Percentiles rank a stretch among this genome's conserved stretches.
These are phyloP conservation scores for Yueomyces sinensis DNA, from an alignment of 805 yeast species.

Conservation along the genomic window DNA sequence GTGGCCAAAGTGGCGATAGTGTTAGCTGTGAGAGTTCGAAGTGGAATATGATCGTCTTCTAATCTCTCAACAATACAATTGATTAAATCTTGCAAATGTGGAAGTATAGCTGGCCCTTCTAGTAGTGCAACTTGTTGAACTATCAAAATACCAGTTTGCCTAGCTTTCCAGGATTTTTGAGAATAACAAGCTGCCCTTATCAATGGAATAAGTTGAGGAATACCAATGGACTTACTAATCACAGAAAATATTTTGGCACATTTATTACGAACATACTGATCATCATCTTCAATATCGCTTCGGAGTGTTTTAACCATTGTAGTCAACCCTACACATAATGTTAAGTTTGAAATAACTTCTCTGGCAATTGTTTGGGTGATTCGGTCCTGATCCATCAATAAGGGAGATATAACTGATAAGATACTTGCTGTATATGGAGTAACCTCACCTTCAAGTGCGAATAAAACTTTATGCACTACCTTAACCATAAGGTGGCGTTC, in stretches of 20 bases:
- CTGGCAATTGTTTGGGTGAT: slow-evolving; percentile 67
- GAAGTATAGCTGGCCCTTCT: slow-evolving; percentile 62
- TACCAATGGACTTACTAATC: slow-evolving; percentile 68
- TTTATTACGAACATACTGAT: slow-evolving; percentile 65
- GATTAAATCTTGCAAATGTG: slow-evolving; percentile 55
- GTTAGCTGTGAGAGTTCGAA: slow-evolving; percentile 56
- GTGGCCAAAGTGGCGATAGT: slow-evolving; percentile 70
- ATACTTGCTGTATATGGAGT: slow-evolving; percentile 66
- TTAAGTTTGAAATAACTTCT: slow-evolving; percentile 59
- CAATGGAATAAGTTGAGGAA: slow-evolving; percentile 63
- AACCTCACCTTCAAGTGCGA: slow-evolving; percentile 48
- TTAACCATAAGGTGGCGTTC: slow-evolving; percentile 78
- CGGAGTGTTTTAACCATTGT: slow-evolving; percentile 67
- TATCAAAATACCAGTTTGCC: slow-evolving; percentile 69
- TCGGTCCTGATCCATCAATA: slow-evolving; percentile 66
- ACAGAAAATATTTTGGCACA: slow-evolving; percentile 76
- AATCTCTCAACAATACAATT: slow-evolving; percentile 46
- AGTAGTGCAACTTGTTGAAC: slow-evolving; percentile 63
- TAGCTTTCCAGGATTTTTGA: slow-evolving; percentile 65
- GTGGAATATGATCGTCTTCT: slow-evolving; percentile 53
- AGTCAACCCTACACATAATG: slow-evolving; percentile 74
- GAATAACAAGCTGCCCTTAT: slow-evolving; percentile 67
- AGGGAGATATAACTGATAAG: slow-evolving; percentile 61
- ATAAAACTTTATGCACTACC: slow-evolving; percentile 54
- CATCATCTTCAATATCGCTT: slow-evolving; percentile 71